These are phyloP conservation scores for Castanopsis chinensis DNA, from an alignment of 306 rosid genomes.

Conservation along the genomic window DNA sequence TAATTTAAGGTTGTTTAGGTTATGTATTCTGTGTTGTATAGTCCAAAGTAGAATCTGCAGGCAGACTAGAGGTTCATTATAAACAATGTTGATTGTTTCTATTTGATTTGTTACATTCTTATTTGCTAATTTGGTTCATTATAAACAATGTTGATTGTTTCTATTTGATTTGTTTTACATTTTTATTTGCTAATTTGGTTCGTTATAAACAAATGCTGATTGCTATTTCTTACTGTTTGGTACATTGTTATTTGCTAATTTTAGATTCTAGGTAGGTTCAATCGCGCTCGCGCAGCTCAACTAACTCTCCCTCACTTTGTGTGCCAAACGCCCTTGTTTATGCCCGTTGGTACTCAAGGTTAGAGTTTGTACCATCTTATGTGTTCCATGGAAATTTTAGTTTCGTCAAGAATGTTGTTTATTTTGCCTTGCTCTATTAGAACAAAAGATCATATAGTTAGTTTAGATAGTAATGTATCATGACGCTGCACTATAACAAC, in stretches of 20 bases:
- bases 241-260: conserved; percentile 1
- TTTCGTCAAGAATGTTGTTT: background rate
- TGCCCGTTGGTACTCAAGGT: conserved; percentile 99
- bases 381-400: background rate
- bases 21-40: background rate
- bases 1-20: background rate
- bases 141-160: background rate
- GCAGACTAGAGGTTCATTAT: background rate
- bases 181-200: background rate
- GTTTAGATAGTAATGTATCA: background rate
- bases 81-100: background rate
- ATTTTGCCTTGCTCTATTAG: background rate
- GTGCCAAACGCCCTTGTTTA: conserved; percentile 87
- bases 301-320: conserved; percentile 78
- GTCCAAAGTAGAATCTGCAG: no score
- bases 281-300: conserved; percentile 89
- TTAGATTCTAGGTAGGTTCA: conserved; percentile 80
- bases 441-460: background rate
- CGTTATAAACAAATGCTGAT: background rate
- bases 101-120: background rate
- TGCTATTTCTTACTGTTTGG: background rate
- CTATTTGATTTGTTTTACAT: background rate
- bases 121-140: background rate
- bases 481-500: background rate
- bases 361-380: conserved; percentile 15